Base-by-base conservation (phyloP, 169 alveolate genomes). In the Sarcocystis neurona region DNA sequence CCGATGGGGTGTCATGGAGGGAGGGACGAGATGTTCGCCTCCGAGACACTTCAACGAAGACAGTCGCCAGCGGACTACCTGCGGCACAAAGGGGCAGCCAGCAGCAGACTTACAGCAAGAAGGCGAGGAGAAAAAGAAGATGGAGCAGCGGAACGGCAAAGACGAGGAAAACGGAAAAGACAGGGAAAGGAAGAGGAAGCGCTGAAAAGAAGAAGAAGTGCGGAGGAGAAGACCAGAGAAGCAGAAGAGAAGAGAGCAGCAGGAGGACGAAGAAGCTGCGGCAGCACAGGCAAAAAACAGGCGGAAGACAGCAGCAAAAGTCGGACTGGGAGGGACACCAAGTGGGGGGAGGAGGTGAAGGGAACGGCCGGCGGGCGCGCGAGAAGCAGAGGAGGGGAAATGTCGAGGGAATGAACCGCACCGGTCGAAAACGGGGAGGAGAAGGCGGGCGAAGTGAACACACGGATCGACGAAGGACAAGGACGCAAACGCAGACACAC, bases 11-110 rank as follows among this genome's bases (percentile, higher is more conserved):
- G 75, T 41, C 20, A 63, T 30, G 20, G 27, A 43, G 44, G 75
- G 32, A n/a, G 75, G 75, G 44, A 43, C 27, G 75, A 63, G 44
- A 43, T 41, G 75, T 18, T 63, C 75, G 75, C 75, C 75, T 1
- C 75, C 75, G 75, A 63, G 75, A n/a, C 75, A 63, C 43, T 63
- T 63, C 44, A 63, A 43, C 44, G 75, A 27, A 1, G 1, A 4
- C 46, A 37, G 27, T n/a, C 12, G 44, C 75, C 75, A 63, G 37
- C 75, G 75, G 2, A 63, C 75, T 4, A 63, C 32, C 75, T 63
- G 75, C 4, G 70, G 39, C 70, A 20, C 70, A 58, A 1, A n/a
- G 12, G 1, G 32, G 43, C 1, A 27, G 70, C 70, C 34, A 15
- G n/a, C 6, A 58, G 34, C 32, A 27, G 70, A 20, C 8, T 15